Base-by-base conservation (phyloP, 2,329 filamentous ascomycete genomes). In the Paraphaeosphaeria minitans region DNA sequence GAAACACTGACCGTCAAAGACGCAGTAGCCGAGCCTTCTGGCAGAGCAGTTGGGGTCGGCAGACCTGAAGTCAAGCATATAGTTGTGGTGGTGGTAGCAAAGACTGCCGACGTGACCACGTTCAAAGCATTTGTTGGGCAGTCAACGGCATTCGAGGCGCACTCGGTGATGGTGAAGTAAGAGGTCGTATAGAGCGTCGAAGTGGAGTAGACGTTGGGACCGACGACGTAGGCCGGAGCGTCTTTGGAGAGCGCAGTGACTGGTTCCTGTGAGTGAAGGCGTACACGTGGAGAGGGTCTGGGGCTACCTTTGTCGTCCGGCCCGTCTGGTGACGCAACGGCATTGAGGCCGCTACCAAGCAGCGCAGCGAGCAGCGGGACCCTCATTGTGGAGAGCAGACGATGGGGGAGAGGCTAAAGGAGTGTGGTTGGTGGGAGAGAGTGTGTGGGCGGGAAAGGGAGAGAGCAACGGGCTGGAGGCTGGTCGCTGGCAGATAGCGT, bases 31-130 rank as follows among this genome's bases (percentile, higher is more conserved):
- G 31, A 29, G 21, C 37, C 45, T 35, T 45, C 27, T 3, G 48
- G 41, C 42, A n/a, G 31, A 7, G 14, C 35, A 4, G 39, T 52
- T 9, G n/a, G 19, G 27, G 16, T 4, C 8, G 39, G 47, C 4
- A 31, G 2, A 35, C 14, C 19, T 21, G 31, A 16, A 31, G 46
- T 37, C 41, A 55, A 35, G 51, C 60, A 62, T 24, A 62, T 29
- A 13, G 60, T 62, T n/a, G 57, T 59, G n/a, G 59, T 79, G 37
- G 35, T 52, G 14, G 55, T 77, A 45, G 76, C 65, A 45, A 75
- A 69, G 52, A 79, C 63, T 60, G 76, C 71, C 47, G 76, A 74
- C 24, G 80, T 82, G 59, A 77, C 62, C 50, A 75, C 66, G 9
- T 72, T 69, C 21, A 74, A 71, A 22, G 68, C 68, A 47, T 71